Percentiles rank a stretch among this genome's conserved stretches.
These are phyloP conservation scores for Globisporangium middletonii DNA, from an alignment of 352 stramenopile genomes.

Conservation along the genomic window DNA sequence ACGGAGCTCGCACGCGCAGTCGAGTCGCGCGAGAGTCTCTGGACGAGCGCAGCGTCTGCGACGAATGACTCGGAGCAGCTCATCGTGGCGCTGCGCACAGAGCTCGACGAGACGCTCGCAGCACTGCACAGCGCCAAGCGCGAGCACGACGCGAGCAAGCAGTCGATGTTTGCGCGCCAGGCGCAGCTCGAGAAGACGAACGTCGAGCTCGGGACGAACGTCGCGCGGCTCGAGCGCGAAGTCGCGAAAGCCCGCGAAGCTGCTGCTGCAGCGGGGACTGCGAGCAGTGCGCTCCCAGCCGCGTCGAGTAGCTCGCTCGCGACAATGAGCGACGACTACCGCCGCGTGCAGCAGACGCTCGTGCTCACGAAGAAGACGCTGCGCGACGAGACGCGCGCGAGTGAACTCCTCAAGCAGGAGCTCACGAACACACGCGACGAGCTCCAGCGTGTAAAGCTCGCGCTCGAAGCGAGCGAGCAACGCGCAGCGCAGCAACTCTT, in stretches of 20 bases:
- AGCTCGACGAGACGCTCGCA: constrained; percentile 64
- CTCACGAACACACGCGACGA: constrained; percentile 45
- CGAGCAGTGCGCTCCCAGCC: background rate
- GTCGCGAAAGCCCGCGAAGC: constrained; percentile 37
- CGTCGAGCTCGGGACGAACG: constrained; percentile 54
- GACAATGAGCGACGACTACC: constrained; percentile 48
- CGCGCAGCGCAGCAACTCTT: constrained; percentile 32
- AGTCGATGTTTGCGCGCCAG: constrained; percentile 67
- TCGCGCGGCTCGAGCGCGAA: constrained; percentile 60
- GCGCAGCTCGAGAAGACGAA: constrained; percentile 73
- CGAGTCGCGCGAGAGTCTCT: constrained; percentile 64
- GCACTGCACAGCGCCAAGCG: constrained; percentile 53
- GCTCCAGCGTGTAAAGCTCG: constrained; percentile 44
- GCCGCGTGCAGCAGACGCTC: constrained; percentile 53
- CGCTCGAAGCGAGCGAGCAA: constrained; percentile 27
- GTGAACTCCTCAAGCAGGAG: constrained; percentile 64
- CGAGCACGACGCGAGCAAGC: constrained; percentile 57
- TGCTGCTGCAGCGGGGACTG: background rate
- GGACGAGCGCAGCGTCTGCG: constrained; percentile 56
- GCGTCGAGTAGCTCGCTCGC: constrained; percentile 15
- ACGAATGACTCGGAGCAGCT: constrained; percentile 66
- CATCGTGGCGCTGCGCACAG: constrained; percentile 44
- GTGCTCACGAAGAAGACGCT: constrained; percentile 69
- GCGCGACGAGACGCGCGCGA: constrained; percentile 63
- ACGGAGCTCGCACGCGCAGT: constrained; percentile 39